A percentile compares a stretch with the other conserved stretches of the same genome.
phyloP scores from a whole-genome alignment of 2,329 filamentous ascomycete species.

The Venturia pyrina region DNA sequence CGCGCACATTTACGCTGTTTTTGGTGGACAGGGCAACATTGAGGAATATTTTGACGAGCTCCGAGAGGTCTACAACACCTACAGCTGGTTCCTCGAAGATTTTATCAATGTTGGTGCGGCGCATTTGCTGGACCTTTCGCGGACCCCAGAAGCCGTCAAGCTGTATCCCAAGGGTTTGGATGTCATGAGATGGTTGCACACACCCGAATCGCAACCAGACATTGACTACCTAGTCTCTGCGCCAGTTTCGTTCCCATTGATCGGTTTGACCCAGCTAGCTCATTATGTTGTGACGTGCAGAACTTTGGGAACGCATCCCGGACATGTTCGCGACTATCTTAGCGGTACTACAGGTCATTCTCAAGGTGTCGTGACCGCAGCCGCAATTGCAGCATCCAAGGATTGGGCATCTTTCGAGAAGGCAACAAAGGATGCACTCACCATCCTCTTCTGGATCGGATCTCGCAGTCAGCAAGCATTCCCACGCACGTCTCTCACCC shows the following conservation, averaged over 20 bases:
- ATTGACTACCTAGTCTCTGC: slow-evolving; percentile 89
- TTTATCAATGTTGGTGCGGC: slow-evolving; percentile 73
- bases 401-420: slow-evolving; percentile 89
- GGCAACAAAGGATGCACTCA: slow-evolving; percentile 69
- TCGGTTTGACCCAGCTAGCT: slow-evolving; percentile 88
- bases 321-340: slow-evolving; percentile 74
- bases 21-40: slow-evolving; percentile 96
- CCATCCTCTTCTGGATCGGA: slow-evolving; percentile 97
- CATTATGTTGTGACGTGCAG: slow-evolving; percentile 95
- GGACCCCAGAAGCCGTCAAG: slow-evolving; percentile 81
- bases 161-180: slow-evolving; percentile 96
- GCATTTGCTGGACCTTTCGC: slow-evolving; percentile 74
- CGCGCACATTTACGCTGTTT: slow-evolving; percentile 84
- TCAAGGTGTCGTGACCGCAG: slow-evolving; percentile 88
- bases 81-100: slow-evolving; percentile 81
- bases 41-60: slow-evolving; percentile 99
- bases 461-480: slow-evolving; percentile 95
- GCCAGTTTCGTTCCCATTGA: slow-evolving; percentile 90
- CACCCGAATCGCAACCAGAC: slow-evolving; percentile 82
- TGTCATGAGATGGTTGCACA: slow-evolving; percentile 84
- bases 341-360: slow-evolving; percentile 91
- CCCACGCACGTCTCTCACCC: slow-evolving; percentile 85
- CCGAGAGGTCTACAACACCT: slow-evolving; percentile 81
- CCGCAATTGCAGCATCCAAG: slow-evolving; percentile 79
- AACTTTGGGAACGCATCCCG: slow-evolving; percentile 79